phyloP scores from a whole-genome alignment of 1,139 yeast genomes.

The Geotrichum aggregatum region DNA sequence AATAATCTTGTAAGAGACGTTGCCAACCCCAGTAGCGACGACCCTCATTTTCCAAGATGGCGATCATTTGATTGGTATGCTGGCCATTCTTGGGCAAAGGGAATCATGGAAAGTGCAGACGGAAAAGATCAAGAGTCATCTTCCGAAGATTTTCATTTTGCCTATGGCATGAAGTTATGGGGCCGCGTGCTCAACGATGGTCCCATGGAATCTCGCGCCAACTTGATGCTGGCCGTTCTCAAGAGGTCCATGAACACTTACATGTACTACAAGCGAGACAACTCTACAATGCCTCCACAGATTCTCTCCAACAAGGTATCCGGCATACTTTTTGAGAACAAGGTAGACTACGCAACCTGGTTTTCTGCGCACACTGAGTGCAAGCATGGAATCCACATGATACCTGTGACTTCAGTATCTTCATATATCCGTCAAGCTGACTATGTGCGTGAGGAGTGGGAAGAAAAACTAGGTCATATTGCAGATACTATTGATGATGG shows the following conservation, averaged over 20 bases:
- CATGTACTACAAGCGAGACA: conserved; percentile 53
- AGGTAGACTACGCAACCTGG: conserved; percentile 83
- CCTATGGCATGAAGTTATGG: conserved; percentile 73
- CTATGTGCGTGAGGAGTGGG: conserved; percentile 79
- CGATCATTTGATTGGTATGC: conserved; percentile 72
- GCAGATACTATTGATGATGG: conserved; percentile 60
- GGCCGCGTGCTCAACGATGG: conserved; percentile 59
- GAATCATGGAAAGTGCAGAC: conserved; percentile 60
- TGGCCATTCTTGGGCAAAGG: conserved; percentile 81
- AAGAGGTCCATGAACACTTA: conserved; percentile 58
- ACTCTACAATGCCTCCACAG: conserved; percentile 50
- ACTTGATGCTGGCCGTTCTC: conserved; percentile 62
- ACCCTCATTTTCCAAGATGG: conserved; percentile 61
- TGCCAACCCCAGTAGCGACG: conserved; percentile 53
- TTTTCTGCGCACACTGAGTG: conserved; percentile 70
- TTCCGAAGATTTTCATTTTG: conserved; percentile 65
- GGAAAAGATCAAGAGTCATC: conserved; percentile 75
- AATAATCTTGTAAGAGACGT: conserved; percentile 62
- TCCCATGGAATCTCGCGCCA: conserved; percentile 63
- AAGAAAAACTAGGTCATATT: conserved; percentile 45
- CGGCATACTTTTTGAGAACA: conserved; percentile 73
- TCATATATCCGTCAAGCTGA: conserved; percentile 62
- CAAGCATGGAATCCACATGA: conserved; percentile 90
- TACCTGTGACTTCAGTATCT: conserved; percentile 82
- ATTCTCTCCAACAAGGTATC: conserved; percentile 59